Percentiles rank a stretch among this genome's conserved stretches.
Conservation (phyloP, 495 filamentous ascomycete species). For the Penicillium manginii region DNA sequence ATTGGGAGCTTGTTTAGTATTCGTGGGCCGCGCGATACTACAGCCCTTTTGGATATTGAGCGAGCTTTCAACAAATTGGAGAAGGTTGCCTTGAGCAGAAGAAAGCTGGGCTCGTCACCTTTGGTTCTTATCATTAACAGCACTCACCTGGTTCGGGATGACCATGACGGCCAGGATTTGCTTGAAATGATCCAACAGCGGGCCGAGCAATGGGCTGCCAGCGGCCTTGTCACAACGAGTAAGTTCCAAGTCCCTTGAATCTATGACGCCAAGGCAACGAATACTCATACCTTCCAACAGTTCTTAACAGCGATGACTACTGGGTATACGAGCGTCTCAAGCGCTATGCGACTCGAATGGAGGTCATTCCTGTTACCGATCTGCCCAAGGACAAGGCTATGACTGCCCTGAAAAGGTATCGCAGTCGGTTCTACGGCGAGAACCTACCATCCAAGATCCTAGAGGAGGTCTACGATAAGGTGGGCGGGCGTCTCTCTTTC, state of each 20-base stretch:
- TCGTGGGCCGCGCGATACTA: slow-evolving; percentile 87
- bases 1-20: slow-evolving; percentile 95
- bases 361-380: slow-evolving; percentile 81
- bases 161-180: slow-evolving; percentile 87
- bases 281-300: slow-evolving; percentile 25
- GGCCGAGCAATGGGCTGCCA: slow-evolving; percentile 93
- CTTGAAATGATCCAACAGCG: slow-evolving; percentile 94
- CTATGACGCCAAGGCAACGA: too few species aligned
- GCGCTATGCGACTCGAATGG: slow-evolving; percentile 87
- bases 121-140: slow-evolving; percentile 89
- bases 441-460: slow-evolving; percentile 54
- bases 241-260: slow-evolving; percentile 11
- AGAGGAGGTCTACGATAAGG: slow-evolving; percentile 76
- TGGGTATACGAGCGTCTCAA: slow-evolving; percentile 97
- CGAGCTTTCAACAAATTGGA: slow-evolving; percentile 96
- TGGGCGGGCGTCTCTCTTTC: slow-evolving; percentile 86
- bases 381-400: slow-evolving; percentile 78
- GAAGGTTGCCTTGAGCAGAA: slow-evolving; percentile 80
- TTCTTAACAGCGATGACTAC: slow-evolving; percentile 95
- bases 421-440: slow-evolving; percentile 70
- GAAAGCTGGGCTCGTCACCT: slow-evolving; percentile 61
- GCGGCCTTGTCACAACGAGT: slow-evolving; percentile 79
- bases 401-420: slow-evolving; percentile 72
- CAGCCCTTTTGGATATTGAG: slow-evolving; percentile 90
- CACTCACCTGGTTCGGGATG: slow-evolving; percentile 85